These are phyloP conservation scores for Starmerella floricola DNA, from an alignment of 805 yeast genomes.

Conservation along the genomic window DNA sequence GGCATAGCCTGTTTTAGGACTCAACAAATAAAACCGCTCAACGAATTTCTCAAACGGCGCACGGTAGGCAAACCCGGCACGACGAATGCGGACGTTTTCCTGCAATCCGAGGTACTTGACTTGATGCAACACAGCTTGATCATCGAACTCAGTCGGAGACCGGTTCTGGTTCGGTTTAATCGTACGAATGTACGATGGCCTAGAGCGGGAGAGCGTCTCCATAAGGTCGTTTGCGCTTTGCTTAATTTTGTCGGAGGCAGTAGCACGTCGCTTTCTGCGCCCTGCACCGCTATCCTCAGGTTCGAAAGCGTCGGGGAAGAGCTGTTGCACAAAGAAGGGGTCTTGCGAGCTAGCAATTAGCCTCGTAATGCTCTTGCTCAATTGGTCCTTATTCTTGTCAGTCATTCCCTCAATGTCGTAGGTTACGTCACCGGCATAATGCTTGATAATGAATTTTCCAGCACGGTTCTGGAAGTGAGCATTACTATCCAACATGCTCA, in stretches of 20 bases:
- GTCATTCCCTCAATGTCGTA: constrained; percentile 85
- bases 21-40: constrained; percentile 79
- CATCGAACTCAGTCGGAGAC: constrained; percentile 80
- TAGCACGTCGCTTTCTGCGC: constrained; percentile 69
- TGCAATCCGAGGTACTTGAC: constrained; percentile 90
- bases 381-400: constrained; percentile 90
- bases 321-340: constrained; percentile 38
- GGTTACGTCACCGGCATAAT: constrained; percentile 97
- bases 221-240: constrained; percentile 81
- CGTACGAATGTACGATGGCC: constrained; percentile 93
- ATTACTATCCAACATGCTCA: constrained; percentile 69
- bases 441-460: constrained; percentile 78
- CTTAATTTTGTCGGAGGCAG: constrained; percentile 92
- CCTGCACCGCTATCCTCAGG: constrained; percentile 38
- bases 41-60: constrained; percentile 94
- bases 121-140: constrained; percentile 84
- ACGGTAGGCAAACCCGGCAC: constrained; percentile 98
- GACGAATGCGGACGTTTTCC: constrained; percentile 91
- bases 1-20: constrained; percentile 87
- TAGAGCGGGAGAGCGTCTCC: constrained; percentile 77
- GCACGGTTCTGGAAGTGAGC: constrained; percentile 84
- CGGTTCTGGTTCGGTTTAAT: constrained; percentile 93
- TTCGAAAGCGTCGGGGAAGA: constrained; percentile 57
- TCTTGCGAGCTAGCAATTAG: constrained; percentile 62
- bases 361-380: constrained; percentile 78